Conservation (phyloP, 257 asterid genomes). For the Solanum sitiens region DNA sequence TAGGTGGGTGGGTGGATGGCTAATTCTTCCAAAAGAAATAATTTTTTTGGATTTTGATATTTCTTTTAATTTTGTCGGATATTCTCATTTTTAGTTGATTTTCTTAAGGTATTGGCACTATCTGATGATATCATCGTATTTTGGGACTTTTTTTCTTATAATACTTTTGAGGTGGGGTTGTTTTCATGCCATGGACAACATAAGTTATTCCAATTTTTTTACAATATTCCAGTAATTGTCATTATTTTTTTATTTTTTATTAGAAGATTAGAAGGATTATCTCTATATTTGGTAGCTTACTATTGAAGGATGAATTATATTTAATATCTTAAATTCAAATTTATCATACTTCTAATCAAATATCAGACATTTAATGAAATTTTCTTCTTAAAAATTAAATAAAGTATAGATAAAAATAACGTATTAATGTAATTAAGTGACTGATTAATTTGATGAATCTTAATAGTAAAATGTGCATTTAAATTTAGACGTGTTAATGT, state of each 20-base stretch:
- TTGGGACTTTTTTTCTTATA: not conserved
- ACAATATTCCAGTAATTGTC: not conserved
- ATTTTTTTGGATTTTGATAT: not conserved
- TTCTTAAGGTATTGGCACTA: not conserved
- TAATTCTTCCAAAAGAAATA: conserved; percentile 1
- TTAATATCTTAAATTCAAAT: not conserved
- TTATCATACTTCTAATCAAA: not conserved
- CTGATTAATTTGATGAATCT: not conserved
- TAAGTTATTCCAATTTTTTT: not conserved
- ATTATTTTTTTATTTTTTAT: not conserved
- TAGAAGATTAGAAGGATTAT: not conserved
- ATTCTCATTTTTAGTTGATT: not conserved
- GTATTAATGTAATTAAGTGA: not conserved
- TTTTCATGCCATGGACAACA: not conserved
- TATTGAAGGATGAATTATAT: not conserved
- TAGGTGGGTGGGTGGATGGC: conserved; percentile 3
- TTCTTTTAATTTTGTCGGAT: not conserved
- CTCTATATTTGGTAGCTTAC: not conserved
- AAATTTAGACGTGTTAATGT: not conserved
- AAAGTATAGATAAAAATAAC: not conserved
- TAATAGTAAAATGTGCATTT: not conserved
- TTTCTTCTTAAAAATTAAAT: not conserved
- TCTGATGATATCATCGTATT: not conserved
- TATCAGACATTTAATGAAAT: not conserved
- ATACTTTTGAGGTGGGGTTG: not conserved